These are phyloP conservation scores for Aegilops longissima DNA, from an alignment of 176 grass and related monocot species.

Conservation along the genomic window DNA sequence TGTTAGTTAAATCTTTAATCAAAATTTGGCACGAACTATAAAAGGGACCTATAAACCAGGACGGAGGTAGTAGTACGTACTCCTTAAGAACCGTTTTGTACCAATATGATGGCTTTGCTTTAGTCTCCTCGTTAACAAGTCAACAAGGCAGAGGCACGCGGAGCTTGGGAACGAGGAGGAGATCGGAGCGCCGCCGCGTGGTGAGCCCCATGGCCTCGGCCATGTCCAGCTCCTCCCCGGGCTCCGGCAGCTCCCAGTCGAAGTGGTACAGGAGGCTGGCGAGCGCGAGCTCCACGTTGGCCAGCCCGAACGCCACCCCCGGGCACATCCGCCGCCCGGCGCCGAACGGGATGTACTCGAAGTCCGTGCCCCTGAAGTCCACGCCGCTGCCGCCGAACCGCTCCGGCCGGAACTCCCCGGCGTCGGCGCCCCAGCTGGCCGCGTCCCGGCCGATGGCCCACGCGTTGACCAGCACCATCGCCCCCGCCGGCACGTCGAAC, in stretches of 20 bases:
- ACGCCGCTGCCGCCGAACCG: conserved; percentile 13
- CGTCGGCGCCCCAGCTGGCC: too few relatives aligned
- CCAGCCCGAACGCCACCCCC: not conserved
- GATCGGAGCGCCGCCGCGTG: not conserved
- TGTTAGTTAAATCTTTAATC: too few relatives aligned
- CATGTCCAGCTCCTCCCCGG: not conserved
- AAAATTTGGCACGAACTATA: too few relatives aligned
- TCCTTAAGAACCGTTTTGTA: too few relatives aligned
- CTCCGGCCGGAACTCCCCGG: conserved; percentile 47
- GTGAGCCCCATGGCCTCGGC: not conserved
- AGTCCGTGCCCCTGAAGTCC: conserved; percentile 23
- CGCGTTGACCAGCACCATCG: too few relatives aligned
- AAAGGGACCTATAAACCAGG: too few relatives aligned
- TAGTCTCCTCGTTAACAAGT: too few relatives aligned
- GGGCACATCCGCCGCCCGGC: conserved; percentile 25
- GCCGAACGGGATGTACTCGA: conserved; percentile 29
- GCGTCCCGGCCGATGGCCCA: too few relatives aligned
- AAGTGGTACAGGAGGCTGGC: conserved; percentile 10
- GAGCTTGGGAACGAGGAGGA: not conserved
- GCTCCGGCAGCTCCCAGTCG: not conserved
- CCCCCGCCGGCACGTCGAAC: too few relatives aligned
- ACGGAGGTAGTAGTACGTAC: too few relatives aligned
- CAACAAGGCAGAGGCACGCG: too few relatives aligned
- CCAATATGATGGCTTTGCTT: too few relatives aligned
- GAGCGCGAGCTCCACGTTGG: not conserved